Percentiles rank a stretch among this genome's conserved stretches.
phyloP scores from a whole-genome alignment of 306 rosid genomes.

The Sicyos baderoa region DNA sequence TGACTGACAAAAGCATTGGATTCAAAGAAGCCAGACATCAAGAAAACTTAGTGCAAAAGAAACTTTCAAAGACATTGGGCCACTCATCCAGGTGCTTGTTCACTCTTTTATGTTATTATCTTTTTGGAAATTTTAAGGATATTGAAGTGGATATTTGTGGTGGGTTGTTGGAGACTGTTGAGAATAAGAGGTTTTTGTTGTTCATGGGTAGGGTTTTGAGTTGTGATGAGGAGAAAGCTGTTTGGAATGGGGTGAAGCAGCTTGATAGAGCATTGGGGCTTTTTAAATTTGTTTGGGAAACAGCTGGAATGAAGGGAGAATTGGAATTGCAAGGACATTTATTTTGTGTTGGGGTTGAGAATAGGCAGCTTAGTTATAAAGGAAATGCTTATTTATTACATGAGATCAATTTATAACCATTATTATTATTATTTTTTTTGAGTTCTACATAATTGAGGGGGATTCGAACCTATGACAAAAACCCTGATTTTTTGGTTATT shows the following conservation, averaged over 20 bases:
- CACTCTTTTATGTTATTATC: slow-evolving; percentile 60
- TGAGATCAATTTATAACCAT: slow-evolving; percentile 25
- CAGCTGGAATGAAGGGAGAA: slow-evolving; percentile 55
- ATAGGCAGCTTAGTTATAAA: slow-evolving; percentile 48
- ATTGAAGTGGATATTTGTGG: slow-evolving; percentile 70
- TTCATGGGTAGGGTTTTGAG: slow-evolving; percentile 74
- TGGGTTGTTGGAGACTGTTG: slow-evolving; percentile 38
- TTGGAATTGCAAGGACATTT: slow-evolving; percentile 75
- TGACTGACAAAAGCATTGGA: slow-evolving; percentile 51
- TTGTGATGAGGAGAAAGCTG: slow-evolving; percentile 51
- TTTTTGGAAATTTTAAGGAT: slow-evolving; percentile 52
- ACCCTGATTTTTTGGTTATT: too few relatives aligned
- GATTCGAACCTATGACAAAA: too few relatives aligned
- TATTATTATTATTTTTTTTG: too few relatives aligned
- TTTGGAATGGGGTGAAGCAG: slow-evolving; percentile 72
- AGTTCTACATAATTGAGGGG: too few relatives aligned
- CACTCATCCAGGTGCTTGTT: slow-evolving; percentile 78
- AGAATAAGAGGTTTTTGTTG: slow-evolving; percentile 38
- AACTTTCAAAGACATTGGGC: slow-evolving; percentile 68
- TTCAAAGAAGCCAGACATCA: slow-evolving; percentile 62
- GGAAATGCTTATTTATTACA: slow-evolving; percentile 53
- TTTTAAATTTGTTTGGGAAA: slow-evolving; percentile 81
- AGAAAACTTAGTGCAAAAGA: slow-evolving; percentile 61
- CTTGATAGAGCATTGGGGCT: slow-evolving; percentile 63
- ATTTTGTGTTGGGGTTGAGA: slow-evolving; percentile 65